A percentile compares a stretch with the other conserved stretches of the same genome.
Evolutionary conservation across 1,284 basidiomycete species (phyloP).

Genomic region (Exsudoporus floridanus): DNA sequence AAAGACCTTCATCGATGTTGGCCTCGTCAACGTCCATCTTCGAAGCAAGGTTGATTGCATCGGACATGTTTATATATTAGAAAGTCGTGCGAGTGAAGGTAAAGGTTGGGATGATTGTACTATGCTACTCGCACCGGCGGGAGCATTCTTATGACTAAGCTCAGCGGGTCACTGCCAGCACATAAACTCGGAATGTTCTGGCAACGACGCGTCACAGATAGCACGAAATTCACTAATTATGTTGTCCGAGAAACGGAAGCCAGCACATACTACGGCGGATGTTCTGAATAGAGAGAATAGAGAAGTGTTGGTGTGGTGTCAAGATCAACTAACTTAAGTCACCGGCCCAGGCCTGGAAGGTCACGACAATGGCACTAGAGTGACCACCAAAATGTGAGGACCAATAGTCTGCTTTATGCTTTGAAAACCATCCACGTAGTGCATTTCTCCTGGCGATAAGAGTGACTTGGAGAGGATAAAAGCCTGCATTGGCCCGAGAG

Average conservation of each 20-base stretch:
- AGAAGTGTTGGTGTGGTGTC: background rate
- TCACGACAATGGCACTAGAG: background rate
- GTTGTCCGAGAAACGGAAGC: background rate
- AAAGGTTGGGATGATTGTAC: slow-evolving; percentile 2
- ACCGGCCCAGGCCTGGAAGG: too few species aligned
- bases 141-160: slow-evolving; percentile 32
- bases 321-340: slow-evolving; percentile 1
- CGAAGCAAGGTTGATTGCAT: slow-evolving; percentile 45
- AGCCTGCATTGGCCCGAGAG: background rate
- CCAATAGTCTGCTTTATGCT: background rate
- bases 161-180: background rate
- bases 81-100: slow-evolving; percentile 1
- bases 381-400: background rate
- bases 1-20: slow-evolving; percentile 87
- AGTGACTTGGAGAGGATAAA: background rate
- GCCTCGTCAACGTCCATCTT: slow-evolving; percentile 85
- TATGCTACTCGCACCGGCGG: background rate
- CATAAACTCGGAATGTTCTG: background rate
- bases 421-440: background rate
- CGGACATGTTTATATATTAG: slow-evolving; percentile 46
- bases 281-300: background rate
- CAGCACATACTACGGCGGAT: background rate
- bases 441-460: background rate
- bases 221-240: background rate
- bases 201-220: background rate